A percentile compares a stretch with the other conserved stretches of the same genome.
Conservation (phyloP, 2,329 filamentous ascomycete species). For the Fusarium ambrosium region DNA sequence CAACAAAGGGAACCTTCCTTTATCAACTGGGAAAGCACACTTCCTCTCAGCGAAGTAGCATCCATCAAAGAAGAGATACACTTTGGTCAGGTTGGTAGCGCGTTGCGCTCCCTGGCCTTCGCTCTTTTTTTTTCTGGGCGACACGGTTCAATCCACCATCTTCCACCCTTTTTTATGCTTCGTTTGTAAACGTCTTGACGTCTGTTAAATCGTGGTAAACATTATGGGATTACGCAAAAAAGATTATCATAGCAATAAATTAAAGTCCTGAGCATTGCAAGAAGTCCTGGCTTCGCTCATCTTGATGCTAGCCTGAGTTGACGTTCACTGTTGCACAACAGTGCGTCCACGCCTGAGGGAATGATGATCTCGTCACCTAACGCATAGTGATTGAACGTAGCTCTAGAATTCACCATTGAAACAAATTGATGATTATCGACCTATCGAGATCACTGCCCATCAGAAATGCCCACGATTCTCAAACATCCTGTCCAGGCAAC, state of each 20-base stretch:
- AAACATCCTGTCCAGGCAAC: background rate
- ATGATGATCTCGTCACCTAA: background rate
- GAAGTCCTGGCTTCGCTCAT: background rate
- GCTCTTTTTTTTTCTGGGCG: background rate
- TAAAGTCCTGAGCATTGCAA: background rate
- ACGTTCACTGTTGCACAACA: background rate
- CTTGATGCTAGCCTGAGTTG: background rate
- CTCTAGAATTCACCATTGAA: background rate
- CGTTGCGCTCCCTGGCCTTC: background rate
- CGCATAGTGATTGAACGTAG: background rate
- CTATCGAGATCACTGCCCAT: background rate
- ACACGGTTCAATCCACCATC: background rate
- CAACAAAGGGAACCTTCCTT: background rate
- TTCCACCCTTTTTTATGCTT: background rate
- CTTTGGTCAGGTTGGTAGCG: conserved; percentile 7
- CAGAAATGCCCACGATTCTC: background rate
- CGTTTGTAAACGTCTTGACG: background rate
- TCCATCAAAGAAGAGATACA: background rate
- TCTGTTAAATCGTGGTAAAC: background rate
- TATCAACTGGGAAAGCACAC: background rate
- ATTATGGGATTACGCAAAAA: background rate
- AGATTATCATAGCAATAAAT: too few relatives aligned
- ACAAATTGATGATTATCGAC: background rate
- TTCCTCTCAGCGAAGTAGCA: conserved; percentile 12
- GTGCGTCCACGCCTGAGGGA: background rate